Conservation (phyloP, 1,139 yeast species). For the Suhomyces bolitotheri region DNA sequence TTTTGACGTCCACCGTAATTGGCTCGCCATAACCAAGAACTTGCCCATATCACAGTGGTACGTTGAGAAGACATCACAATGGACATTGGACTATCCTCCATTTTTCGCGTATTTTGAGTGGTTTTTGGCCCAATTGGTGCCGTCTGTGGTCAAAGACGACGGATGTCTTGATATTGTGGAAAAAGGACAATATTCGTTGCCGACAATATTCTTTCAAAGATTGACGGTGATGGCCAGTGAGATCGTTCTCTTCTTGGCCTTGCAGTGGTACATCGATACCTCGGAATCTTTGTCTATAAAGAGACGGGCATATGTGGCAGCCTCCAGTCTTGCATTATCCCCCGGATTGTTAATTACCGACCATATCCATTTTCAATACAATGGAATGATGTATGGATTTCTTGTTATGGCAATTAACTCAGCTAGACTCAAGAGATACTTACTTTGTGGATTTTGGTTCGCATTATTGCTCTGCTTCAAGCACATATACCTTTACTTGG, state of each 20-base stretch:
- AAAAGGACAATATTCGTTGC: conserved; percentile 68
- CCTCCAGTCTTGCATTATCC: conserved; percentile 78
- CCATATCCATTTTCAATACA: conserved; percentile 93
- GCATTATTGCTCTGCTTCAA: conserved; percentile 83
- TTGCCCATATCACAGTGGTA: conserved; percentile 85
- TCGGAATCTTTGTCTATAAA: conserved; percentile 30
- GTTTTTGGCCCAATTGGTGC: conserved; percentile 70
- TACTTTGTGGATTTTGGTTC: conserved; percentile 73
- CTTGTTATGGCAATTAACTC: conserved; percentile 71
- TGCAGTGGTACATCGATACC: conserved; percentile 69
- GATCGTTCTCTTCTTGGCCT: conserved; percentile 62
- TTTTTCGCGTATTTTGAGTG: conserved; percentile 95
- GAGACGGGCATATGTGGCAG: conserved; percentile 67
- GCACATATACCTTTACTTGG: conserved; percentile 88
- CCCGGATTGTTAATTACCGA: conserved; percentile 90
- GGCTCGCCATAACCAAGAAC: conserved; percentile 89
- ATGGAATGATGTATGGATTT: conserved; percentile 89
- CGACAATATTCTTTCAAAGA: conserved; percentile 82
- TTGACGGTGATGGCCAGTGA: conserved; percentile 79
- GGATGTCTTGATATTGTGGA: conserved; percentile 76
- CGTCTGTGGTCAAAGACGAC: conserved; percentile 60
- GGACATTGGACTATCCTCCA: conserved; percentile 98
- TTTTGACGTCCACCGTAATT: conserved; percentile 94
- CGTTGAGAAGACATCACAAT: conserved; percentile 75
- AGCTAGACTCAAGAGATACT: conserved; percentile 59